Evolutionary conservation across 257 asterid species (phyloP), one percentile per base, ranked within the genome.

Genomic region (Solanum bukasovii): DNA sequence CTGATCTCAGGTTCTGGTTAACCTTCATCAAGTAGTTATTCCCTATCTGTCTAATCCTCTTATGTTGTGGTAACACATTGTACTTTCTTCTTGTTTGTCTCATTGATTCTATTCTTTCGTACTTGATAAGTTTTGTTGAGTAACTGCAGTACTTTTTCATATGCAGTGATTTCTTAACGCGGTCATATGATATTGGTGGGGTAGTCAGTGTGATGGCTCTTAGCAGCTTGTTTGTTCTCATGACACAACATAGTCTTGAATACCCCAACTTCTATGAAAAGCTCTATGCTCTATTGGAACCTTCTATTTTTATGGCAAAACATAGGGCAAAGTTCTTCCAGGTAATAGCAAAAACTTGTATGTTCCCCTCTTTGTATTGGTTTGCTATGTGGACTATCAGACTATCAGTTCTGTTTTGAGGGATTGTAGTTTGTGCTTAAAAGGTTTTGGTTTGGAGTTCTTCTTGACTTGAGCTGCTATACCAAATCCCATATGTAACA

Each of bases 121-220:
- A 61, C 71, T 85, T 35, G 13, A 18, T 38, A 63, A 34, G 44
- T 81, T 31, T 9, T 81, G 29, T 46, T 46, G 84, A 86, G 49
- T 86, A 84, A 86, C 84, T 46, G 34, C 67, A 65, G 12, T 56
- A 29, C 21, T 38, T 29, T 44, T 88, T 49, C 61, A 34, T 73
- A 20, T 92, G 93, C 96, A 96, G 99, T 92, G 99, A 96, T 92
- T 97, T 97, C 94, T 93, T 97, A 95, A 96, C 98, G 27, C 94
- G 92, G 83, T 97, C 99, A 42, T 96, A 96, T 91, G 98, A 95
- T 91, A 92, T 96, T 87, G 99, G 99, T 89, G 99, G 99, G 87
- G 98, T 97, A 40, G 93, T 95, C 89, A 97, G 99, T 90, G 98
- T 97, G 59, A 96, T 96, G 99, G 95, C 99, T 81, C 99, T 97